These are phyloP conservation scores for Cetradonia linearis DNA, from an alignment of 495 filamentous ascomycete genomes.

Conservation along the genomic window DNA sequence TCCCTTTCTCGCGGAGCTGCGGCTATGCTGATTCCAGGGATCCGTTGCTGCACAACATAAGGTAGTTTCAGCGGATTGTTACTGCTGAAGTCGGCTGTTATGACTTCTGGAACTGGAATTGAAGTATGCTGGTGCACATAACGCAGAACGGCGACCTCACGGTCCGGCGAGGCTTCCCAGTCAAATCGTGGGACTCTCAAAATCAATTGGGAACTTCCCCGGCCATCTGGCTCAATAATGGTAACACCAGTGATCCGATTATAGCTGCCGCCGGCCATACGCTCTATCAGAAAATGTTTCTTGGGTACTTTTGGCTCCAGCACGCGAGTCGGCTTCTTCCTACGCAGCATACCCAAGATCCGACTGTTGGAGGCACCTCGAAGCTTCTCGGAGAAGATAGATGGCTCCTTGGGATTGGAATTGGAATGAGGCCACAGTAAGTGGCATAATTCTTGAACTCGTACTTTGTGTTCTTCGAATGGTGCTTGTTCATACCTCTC, in stretches of 20 bases:
- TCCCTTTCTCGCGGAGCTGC: not conserved
- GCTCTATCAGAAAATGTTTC: conserved; percentile 8
- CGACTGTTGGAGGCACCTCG: not conserved
- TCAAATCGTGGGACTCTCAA: not conserved
- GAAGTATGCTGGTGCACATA: conserved; percentile 35
- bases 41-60: not conserved
- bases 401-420: not conserved
- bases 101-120: conserved; percentile 40
- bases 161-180: conserved; percentile 24
- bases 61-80: conserved; percentile 8
- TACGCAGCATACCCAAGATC: not conserved
- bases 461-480: not conserved
- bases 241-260: conserved; percentile 9
- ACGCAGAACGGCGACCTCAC: conserved; percentile 42
- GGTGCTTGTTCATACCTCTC: not conserved
- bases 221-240: not conserved
- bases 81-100: conserved; percentile 34
- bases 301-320: not conserved
- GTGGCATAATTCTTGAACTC: conserved; percentile 9
- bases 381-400: not conserved
- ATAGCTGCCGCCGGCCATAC: conserved; percentile 9
- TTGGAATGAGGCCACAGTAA: not conserved
- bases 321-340: not conserved
- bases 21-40: conserved; percentile 4
- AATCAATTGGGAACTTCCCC: not conserved